A percentile compares a stretch with the other conserved stretches of the same genome.
These are phyloP conservation scores for Mortierella claussenii DNA, from an alignment of 192 early-diverging fungal genomes.

Conservation along the genomic window DNA sequence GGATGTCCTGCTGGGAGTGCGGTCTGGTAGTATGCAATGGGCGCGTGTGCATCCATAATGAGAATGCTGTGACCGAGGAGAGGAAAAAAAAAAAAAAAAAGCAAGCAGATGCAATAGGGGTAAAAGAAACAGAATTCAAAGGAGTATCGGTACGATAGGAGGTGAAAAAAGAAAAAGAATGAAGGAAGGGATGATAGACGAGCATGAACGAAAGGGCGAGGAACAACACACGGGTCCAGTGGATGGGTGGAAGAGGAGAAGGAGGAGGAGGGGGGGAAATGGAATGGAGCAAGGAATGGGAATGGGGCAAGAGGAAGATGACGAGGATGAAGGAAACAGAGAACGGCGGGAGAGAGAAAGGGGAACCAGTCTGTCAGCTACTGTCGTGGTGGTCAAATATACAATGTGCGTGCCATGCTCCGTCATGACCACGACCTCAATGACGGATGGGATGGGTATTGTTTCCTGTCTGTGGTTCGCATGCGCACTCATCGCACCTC, in stretches of 20 bases:
- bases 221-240: too few relatives aligned
- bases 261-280: neutral
- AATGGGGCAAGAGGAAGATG: neutral
- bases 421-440: too few relatives aligned
- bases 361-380: too few relatives aligned
- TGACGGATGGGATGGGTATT: too few relatives aligned
- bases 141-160: too few relatives aligned
- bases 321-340: too few relatives aligned
- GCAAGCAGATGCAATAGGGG: neutral
- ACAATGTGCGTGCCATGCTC: too few relatives aligned
- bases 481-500: too few relatives aligned
- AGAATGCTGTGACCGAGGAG: neutral
- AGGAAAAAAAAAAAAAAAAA: slow-evolving; percentile 5
- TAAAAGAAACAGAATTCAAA: too few relatives aligned
- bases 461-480: too few relatives aligned
- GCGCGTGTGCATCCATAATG: slow-evolving; percentile 29
- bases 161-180: neutral
- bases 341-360: too few relatives aligned
- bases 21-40: slow-evolving; percentile 36
- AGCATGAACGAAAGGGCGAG: neutral
- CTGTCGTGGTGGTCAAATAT: too few relatives aligned
- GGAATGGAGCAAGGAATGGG: neutral
- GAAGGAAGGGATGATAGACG: neutral
- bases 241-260: neutral
- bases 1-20: slow-evolving; percentile 20